Base-by-base conservation (phyloP, 139 green algal species). In the Picocystis salinarum region DNA sequence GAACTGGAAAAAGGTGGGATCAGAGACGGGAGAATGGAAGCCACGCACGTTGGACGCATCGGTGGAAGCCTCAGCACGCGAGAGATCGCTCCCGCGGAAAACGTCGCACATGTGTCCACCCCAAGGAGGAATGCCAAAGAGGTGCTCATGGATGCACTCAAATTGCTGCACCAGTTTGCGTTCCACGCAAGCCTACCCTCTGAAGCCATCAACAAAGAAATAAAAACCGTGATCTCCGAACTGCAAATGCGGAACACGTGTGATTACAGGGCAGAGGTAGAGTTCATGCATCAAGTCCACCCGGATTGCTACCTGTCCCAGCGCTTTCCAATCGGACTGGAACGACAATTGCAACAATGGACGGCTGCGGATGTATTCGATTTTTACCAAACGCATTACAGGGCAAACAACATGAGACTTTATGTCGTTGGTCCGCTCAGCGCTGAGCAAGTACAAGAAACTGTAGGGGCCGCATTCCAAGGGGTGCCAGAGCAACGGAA, bases 281-380 rank as follows among this genome's bases (percentile, higher is more conserved):
- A 37, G 31, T 37, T 37, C 31, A 37, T 37, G 31, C 31, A 37
- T 13, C 31, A 37, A 15, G 31, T 37, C 13, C 31, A 37, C 31
- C 31, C 13, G 13, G 31, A 15, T 15, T 19, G 13, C 31, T 15
- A 13, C 13, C 31, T 37, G 13, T 15, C 31, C 13, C 31, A 37
- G 13, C 31, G 31, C 31, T 37, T 37, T 15, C 31, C 31, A 13
- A 37, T 37, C 31, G 31, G 31, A 15, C 31, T 13, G 31, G 13
- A 37, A 15, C 13, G 15, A 13, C 31, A 37, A 15, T 19, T 37
- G 13, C 13, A 37, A 15, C 13, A 37, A 15, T 37, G 31, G 31
- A 37, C 31, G 31, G 13, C 13, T 15, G 31, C 13, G 13, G 31
- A 37, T 15, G 13, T 37, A 13, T 19, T 37, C 13, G 31, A 13